Evolutionary conservation across 2,329 filamentous ascomycete genomes (phyloP), one percentile per base, ranked within the genome.

Genomic region (Hortaea sp.): DNA sequence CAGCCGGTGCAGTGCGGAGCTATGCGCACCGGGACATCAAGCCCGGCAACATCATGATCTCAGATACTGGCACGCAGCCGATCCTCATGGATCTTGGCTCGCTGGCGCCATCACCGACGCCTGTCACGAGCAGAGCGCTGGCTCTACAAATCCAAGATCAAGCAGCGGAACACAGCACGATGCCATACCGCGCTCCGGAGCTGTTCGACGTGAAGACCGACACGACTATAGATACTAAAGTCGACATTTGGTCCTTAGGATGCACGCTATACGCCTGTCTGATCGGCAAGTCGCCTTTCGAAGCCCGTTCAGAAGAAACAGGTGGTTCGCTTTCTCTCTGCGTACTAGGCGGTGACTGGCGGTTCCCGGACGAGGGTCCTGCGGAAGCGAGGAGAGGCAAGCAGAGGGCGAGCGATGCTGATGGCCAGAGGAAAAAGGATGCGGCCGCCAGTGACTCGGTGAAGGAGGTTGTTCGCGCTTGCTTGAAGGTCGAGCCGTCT

Each of bases 41-140:
- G 68, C 92, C 92, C 58, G 90, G 88, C 48, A 98, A 98, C 69
- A 94, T 98, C 63, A 98, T 98, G 92, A 95, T 98, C 56, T 84
- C 86, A 55, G 90, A 97, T 64, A 81, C 88, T 58, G 92, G 92
- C 56, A 78, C 81, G 49, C 82, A 82, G 29, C 90, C 92, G 2
- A 92, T 98, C 58, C 78, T 98, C 32, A 98, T 98, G 92, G 92
- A 98, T 64, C 81, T 98, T 27, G 92, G 92, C 53, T 95, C 88
- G 47, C 75, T 98, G 47, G 84, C 88, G 37, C 85, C 85, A 12
- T 88, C 87, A 1, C 92, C 92, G 1, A 86, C 88, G 47, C 79
- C 86, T 28, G 90, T 97, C 56, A 94, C 90, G 4, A 92, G 86
- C 12, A 83, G 90, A 50, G 94, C 88, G 2, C 76, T 94, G 45